Evolutionary conservation across 345 rosid species (phyloP).

Genomic region (Aegle marmelos): DNA sequence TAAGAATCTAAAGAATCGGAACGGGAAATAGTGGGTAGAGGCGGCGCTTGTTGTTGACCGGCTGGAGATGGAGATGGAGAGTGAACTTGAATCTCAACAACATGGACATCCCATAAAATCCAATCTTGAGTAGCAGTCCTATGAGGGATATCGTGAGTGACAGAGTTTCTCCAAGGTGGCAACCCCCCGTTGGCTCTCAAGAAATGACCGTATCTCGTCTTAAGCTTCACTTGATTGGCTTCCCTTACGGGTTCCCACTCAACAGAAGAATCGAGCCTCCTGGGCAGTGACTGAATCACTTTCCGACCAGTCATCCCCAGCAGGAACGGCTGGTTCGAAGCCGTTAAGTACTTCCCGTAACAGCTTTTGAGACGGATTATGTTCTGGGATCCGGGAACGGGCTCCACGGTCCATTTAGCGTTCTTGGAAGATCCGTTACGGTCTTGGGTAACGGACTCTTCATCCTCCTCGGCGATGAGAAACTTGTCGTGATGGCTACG

Average conservation of each 20-base stretch:
- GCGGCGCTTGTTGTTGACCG: not conserved
- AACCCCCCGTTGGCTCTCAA: slow-evolving; percentile 69
- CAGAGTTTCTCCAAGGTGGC: slow-evolving; percentile 80
- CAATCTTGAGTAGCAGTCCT: slow-evolving; percentile 64
- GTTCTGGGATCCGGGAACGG: slow-evolving; percentile 41
- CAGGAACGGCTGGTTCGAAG: slow-evolving; percentile 70
- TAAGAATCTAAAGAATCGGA: slow-evolving; percentile 43
- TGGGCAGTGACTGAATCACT: slow-evolving; percentile 53
- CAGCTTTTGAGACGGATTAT: slow-evolving; percentile 66
- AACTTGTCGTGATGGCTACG: slow-evolving; percentile 80
- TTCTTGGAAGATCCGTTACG: slow-evolving; percentile 57
- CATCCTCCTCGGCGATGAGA: slow-evolving; percentile 66
- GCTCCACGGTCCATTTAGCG: slow-evolving; percentile 73
- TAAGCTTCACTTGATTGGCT: slow-evolving; percentile 49
- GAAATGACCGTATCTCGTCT: slow-evolving; percentile 55
- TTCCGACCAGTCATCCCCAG: slow-evolving; percentile 78
- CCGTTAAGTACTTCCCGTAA: slow-evolving; percentile 76
- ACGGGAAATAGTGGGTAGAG: slow-evolving; percentile 24
- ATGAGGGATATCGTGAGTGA: slow-evolving; percentile 72
- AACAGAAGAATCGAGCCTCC: slow-evolving; percentile 48
- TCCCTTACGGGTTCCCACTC: slow-evolving; percentile 85
- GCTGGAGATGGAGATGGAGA: slow-evolving; percentile 38
- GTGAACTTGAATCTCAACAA: slow-evolving; percentile 47
- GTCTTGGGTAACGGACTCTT: slow-evolving; percentile 61
- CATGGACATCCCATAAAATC: slow-evolving; percentile 67